Base-by-base conservation (phyloP, 2,329 filamentous ascomycete genomes). In the Falciphora oryzae region DNA sequence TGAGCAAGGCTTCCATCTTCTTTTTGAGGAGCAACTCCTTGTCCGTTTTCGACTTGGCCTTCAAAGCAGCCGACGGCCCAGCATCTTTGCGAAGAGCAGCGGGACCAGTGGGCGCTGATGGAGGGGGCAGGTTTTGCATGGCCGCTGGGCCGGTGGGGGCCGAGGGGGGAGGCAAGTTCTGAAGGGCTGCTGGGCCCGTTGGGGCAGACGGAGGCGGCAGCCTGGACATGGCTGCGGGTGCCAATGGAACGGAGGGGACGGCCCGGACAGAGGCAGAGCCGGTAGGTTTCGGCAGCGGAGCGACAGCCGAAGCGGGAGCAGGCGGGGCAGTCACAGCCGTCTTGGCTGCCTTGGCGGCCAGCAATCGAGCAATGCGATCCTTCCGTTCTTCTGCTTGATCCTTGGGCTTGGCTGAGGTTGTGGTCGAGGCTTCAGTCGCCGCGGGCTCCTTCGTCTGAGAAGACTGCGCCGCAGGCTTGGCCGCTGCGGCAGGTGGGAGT, bases 1-100 rank as follows among this genome's bases (percentile, higher is more conserved):
- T 88, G 69, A 87, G 86, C 28, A 95, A 77, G 28, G 89, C 89
- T 66, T 92, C 91, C 72, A 96, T 88, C 69, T 92, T 92, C 72
- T 92, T 85, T 68, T 91, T 87, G 60, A 93, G 81, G 38, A 93
- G 77, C 65, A 82, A 84, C 65, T 91, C 91, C 66, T 91, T 96
- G 68, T 92, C 84, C 25, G 85, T 85, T 71, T 89, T 85, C 38
- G 79, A 78, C 68, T 79, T 85, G 70, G 77, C 28, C 44, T 74
- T 71, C 3, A 66, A 50, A 10, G 65, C 27, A 10, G 65, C 31
- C 16, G 65, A 32, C 16, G 27, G 31, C 35, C 65, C 60, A 16
- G 65, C 57, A 10, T 63, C 63, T 29, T 67, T 64, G 4, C 38
- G 29, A 16, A 64, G 62, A 63, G 62, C 62, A 7, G 57, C 16